Evolutionary conservation across 768 basidiomycete genomes (phyloP), one percentile per base, ranked within the genome.

Genomic region (Naganishia vishniacii): DNA sequence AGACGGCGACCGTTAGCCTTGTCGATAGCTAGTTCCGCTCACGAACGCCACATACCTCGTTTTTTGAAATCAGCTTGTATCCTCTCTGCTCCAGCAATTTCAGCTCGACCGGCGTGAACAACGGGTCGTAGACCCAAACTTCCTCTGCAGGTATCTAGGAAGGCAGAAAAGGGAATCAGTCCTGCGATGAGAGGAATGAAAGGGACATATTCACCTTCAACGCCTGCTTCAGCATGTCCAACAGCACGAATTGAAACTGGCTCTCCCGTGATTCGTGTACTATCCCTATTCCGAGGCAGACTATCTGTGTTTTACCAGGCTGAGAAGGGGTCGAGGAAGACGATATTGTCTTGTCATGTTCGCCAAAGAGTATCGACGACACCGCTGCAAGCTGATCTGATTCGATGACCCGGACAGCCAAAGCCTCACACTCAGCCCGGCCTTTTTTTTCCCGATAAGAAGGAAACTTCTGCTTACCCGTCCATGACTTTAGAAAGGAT

Each of bases 211-310:
- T 40, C 16, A 41, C 53, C n/a, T 15, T 34, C 6, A 56, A 16
- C 16, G 53, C 53, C 37, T 56, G n/a, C 20, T 26, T 40, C 16
- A 56, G 23, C 53, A 56, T 56, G 16, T 56, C 53, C 4, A 56
- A 23, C 37, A 56, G 25, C 18, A 56, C 20, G 53, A 56, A 41
- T 34, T 56, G 53, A 26, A 56, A 56, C 13, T 56, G 53, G 40
- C 53, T 56, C 18, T 56, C 53, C 53, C 53, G 37, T 20, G 53
- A 56, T 25, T 56, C 53, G 16, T 56, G 28, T 6, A 56, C 23
- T 3, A 56, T 56, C 40, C 53, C 53, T 56, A 56, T 56, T 23
- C 53, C 53, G 23, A 56, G 53, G 53, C 53, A 56, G 8, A 56
- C 37, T 37, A 56, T 56, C 53, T n/a, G 53, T 20, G 23, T 31